These are phyloP conservation scores for Botrytis porri DNA, from an alignment of 2,329 filamentous ascomycete genomes.

Conservation along the genomic window DNA sequence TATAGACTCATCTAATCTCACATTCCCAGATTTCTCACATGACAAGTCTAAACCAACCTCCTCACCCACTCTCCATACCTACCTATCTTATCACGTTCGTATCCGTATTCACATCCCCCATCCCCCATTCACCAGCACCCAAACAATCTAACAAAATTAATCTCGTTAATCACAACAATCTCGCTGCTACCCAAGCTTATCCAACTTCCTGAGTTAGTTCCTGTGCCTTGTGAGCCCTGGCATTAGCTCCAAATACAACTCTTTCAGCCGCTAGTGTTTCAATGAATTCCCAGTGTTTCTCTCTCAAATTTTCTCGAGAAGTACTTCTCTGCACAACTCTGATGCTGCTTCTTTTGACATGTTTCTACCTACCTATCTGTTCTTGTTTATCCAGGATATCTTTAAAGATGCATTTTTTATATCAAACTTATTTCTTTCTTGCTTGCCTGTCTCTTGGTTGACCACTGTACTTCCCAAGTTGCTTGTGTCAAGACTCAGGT, in stretches of 20 bases:
- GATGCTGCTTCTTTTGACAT: too few relatives aligned
- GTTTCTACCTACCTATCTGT: not conserved
- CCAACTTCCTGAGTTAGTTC: not conserved
- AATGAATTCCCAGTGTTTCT: not conserved
- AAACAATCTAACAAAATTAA: not conserved
- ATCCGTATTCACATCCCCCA: not conserved
- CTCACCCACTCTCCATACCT: not conserved
- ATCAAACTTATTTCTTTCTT: not conserved
- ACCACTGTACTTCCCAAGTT: not conserved
- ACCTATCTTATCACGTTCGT: not conserved
- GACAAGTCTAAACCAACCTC: not conserved
- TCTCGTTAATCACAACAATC: not conserved
- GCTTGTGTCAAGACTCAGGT: not conserved
- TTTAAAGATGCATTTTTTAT: not conserved
- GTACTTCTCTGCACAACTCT: too few relatives aligned
- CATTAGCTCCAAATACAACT: not conserved
- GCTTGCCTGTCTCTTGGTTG: not conserved
- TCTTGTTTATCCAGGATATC: not conserved
- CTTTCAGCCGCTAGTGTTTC: fast-evolving
- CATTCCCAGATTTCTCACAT: not conserved
- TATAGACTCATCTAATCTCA: not conserved
- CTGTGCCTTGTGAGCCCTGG: not conserved
- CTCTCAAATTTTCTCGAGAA: too few relatives aligned
- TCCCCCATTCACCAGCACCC: not conserved
- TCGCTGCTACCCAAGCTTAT: not conserved